phyloP scores from a whole-genome alignment of 208 protist genomes.

The Strigomonas galati region DNA sequence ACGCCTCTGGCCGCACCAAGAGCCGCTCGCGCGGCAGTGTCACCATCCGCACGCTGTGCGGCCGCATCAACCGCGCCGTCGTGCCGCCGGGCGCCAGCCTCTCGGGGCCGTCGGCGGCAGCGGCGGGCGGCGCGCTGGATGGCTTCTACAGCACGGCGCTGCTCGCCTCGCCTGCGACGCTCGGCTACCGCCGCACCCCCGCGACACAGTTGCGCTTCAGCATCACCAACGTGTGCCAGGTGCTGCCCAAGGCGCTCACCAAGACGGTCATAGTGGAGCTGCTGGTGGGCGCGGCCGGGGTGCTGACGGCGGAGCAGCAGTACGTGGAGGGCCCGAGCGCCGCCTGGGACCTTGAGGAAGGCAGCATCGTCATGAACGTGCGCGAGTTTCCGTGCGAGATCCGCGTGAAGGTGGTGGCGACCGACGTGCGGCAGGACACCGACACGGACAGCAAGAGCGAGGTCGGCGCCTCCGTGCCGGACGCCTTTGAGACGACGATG shows the following conservation, averaged over 20 bases:
- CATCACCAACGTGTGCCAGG: constrained; percentile 49
- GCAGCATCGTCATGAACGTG: constrained; percentile 30
- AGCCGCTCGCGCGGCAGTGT: constrained; percentile 16
- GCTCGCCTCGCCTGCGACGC: neutral
- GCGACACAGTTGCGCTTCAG: constrained; percentile 43
- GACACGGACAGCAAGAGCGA: neutral
- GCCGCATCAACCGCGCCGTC: neutral
- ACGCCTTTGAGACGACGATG: constrained; percentile 8
- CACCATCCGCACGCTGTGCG: constrained; percentile 16
- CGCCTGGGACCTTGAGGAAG: constrained; percentile 51
- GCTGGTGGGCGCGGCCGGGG: constrained; percentile 24
- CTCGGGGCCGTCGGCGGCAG: neutral
- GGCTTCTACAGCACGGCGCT: constrained; percentile 10
- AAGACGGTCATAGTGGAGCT: constrained; percentile 49
- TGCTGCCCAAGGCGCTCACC: constrained; percentile 29
- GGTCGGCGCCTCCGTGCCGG: constrained; percentile 1
- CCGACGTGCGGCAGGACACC: neutral
- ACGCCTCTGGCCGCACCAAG: neutral
- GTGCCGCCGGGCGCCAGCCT: neutral
- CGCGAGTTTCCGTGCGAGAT: constrained; percentile 3
- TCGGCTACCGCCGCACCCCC: neutral
- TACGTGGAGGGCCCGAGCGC: constrained; percentile 23
- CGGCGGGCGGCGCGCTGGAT: constrained; percentile 15
- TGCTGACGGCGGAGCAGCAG: constrained; percentile 42
- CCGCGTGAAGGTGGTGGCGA: neutral